Evolutionary conservation across 495 filamentous ascomycete genomes (phyloP).

Genomic region (Neurospora cerealis): DNA sequence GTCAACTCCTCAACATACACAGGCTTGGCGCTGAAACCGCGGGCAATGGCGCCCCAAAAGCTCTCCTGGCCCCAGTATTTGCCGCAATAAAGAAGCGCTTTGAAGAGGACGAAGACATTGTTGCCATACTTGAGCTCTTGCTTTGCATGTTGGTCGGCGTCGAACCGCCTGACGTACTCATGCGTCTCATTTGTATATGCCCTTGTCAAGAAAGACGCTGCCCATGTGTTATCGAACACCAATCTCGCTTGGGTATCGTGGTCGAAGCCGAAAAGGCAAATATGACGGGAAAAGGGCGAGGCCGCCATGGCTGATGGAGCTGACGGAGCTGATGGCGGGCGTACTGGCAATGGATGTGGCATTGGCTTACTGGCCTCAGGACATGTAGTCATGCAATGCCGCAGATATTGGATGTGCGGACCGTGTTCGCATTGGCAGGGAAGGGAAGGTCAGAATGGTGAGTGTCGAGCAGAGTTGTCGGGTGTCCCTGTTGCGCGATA

Average conservation of each 20-base stretch:
- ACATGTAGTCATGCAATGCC: neutral
- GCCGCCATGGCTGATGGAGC: neutral
- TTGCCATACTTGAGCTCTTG: conserved; percentile 18
- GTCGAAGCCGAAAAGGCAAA: conserved; percentile 6
- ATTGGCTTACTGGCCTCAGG: neutral
- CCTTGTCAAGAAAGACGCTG: conserved; percentile 1
- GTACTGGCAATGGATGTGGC: neutral
- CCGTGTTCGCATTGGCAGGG: neutral
- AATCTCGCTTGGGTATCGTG: neutral
- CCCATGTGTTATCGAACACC: neutral
- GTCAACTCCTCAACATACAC: neutral
- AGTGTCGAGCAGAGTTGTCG: neutral
- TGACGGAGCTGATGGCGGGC: neutral
- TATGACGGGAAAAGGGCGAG: neutral
- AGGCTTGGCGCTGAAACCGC: conserved; percentile 6
- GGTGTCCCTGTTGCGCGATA: neutral
- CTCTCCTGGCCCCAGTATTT: conserved; percentile 2
- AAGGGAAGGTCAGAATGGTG: neutral
- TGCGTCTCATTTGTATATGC: conserved; percentile 1
- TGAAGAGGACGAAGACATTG: conserved; percentile 19
- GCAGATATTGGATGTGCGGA: neutral
- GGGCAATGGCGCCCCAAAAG: conserved; percentile 11
- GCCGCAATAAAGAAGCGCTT: conserved; percentile 4
- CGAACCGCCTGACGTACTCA: neutral
- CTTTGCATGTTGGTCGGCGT: neutral